These are phyloP conservation scores for Candida vaughaniae DNA, from an alignment of 805 yeast species.

Conservation along the genomic window DNA sequence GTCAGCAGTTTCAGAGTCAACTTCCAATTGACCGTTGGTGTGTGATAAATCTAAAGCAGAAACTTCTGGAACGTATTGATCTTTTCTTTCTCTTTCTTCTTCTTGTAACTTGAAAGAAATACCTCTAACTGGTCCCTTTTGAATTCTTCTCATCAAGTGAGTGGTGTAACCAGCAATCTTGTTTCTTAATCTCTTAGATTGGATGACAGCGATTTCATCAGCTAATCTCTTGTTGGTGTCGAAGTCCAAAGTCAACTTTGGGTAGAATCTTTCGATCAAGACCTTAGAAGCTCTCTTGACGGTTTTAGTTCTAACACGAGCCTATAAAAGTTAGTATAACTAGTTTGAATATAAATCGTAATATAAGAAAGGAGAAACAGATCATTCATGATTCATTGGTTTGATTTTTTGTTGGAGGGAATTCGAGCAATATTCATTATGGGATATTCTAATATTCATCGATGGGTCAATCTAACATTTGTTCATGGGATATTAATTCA, in stretches of 20 bases:
- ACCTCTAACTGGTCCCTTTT: conserved; percentile 99
- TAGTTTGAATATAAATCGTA: no score
- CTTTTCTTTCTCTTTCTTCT: conserved; percentile 99
- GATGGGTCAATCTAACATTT: no score
- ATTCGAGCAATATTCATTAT: no score
- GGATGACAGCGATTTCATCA: conserved; percentile 97
- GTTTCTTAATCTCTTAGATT: conserved; percentile 99
- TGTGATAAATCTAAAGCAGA: conserved; percentile 98
- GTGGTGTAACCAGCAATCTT: conserved; percentile 99
- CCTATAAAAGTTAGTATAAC: conserved; percentile 57
- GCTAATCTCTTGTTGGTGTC: conserved; percentile 99
- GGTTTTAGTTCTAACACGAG: conserved; percentile 99
- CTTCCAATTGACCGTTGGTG: conserved; percentile 94
- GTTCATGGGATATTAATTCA: no score
- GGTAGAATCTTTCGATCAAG: conserved; percentile 99
- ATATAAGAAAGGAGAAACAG: no score
- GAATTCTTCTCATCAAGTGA: conserved; percentile 99
- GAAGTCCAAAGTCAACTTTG: conserved; percentile 98
- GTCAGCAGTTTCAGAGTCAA: conserved; percentile 95
- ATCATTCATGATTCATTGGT: no score
- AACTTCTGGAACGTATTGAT: conserved; percentile 99
- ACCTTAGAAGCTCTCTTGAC: conserved; percentile 99
- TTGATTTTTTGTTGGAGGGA: no score
- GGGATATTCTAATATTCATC: no score
- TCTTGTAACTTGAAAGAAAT: conserved; percentile 99